These are phyloP conservation scores for Globisporangium takayamanum DNA, from an alignment of 352 stramenopile genomes.

Conservation along the genomic window DNA sequence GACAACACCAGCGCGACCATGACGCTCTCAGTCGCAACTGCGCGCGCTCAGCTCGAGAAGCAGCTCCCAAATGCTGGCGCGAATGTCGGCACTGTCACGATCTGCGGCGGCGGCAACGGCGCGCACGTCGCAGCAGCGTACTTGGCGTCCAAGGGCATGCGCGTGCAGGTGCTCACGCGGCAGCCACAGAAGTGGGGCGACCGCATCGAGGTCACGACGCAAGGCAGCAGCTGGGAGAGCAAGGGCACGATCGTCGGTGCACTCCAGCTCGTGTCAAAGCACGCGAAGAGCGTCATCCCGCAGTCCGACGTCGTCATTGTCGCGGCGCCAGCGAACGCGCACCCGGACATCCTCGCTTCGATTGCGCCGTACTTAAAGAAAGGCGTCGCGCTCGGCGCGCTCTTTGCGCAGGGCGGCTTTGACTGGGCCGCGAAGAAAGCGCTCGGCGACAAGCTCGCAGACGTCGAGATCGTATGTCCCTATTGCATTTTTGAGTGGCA, in stretches of 20 bases:
- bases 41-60: constrained; percentile 53
- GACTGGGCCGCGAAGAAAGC: constrained; percentile 89
- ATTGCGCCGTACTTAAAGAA: constrained; percentile 84
- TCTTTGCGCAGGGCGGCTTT: constrained; percentile 91
- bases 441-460: constrained; percentile 56
- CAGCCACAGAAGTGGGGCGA: constrained; percentile 78
- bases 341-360: constrained; percentile 72
- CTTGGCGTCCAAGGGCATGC: constrained; percentile 80
- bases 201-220: constrained; percentile 70
- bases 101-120: constrained; percentile 90
- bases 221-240: constrained; percentile 82
- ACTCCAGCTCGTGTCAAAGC: constrained; percentile 71
- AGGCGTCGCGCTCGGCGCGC: constrained; percentile 73
- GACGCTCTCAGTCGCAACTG: constrained; percentile 76
- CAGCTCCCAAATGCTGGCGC: constrained; percentile 23
- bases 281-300: constrained; percentile 80
- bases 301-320: constrained; percentile 88
- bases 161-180: constrained; percentile 75
- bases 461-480: constrained; percentile 47
- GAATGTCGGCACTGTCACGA: constrained; percentile 69
- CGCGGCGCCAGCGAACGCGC: constrained; percentile 84
- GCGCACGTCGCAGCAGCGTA: constrained; percentile 88
- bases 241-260: constrained; percentile 67
- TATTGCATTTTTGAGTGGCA: background rate
- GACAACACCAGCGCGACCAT: constrained; percentile 18